A percentile compares a stretch with the other conserved stretches of the same genome.
These are phyloP conservation scores for Cucurbita maxima DNA, from an alignment of 306 rosid genomes.

Conservation along the genomic window DNA sequence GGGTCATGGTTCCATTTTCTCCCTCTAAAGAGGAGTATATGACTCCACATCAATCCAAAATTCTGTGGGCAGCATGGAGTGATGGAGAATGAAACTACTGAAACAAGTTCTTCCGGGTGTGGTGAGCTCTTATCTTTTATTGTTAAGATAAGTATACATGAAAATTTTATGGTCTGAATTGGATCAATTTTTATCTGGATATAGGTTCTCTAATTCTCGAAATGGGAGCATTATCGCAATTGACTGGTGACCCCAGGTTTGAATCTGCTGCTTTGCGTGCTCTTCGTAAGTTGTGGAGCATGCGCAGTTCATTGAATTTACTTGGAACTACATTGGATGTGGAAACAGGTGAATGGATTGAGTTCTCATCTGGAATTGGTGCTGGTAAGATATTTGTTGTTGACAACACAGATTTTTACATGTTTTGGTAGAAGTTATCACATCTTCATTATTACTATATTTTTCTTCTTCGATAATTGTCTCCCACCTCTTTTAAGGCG, in stretches of 20 bases:
- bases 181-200: constrained; percentile 16
- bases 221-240: constrained; percentile 91
- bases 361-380: constrained; percentile 85
- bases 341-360: constrained; percentile 83
- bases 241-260: constrained; percentile 73
- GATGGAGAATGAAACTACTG: constrained; percentile 93
- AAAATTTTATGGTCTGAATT: constrained; percentile 12
- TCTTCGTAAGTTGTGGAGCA: constrained; percentile 78
- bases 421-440: not conserved
- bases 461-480: not conserved
- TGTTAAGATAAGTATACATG: constrained; percentile 21
- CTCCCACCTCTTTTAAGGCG: not conserved
- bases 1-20: constrained; percentile 26
- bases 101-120: constrained; percentile 97
- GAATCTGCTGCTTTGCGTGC: constrained; percentile 84
- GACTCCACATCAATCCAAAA: constrained; percentile 65
- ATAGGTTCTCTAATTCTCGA: constrained; percentile 95
- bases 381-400: constrained; percentile 45
- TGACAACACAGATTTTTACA: not conserved
- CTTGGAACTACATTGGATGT: constrained; percentile 87
- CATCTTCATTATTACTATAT: not conserved
- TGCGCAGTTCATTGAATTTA: constrained; percentile 80
- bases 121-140: constrained; percentile 67
- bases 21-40: constrained; percentile 47
- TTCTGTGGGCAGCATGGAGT: constrained; percentile 96